A percentile compares a stretch with the other conserved stretches of the same genome.
Conservation (phyloP, 495 filamentous ascomycete species). For the Penicillium verhagenii region DNA sequence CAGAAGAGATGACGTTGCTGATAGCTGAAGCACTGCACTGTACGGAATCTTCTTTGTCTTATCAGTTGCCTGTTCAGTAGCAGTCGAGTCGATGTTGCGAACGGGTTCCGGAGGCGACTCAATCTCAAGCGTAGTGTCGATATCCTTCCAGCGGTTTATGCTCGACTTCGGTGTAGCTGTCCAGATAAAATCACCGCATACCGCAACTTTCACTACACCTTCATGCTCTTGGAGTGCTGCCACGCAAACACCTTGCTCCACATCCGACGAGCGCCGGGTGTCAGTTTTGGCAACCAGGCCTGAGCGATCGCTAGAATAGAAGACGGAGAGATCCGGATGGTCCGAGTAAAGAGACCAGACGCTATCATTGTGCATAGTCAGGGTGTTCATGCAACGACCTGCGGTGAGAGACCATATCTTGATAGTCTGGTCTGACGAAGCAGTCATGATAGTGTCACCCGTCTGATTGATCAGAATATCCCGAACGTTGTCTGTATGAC, state of each 20-base stretch:
- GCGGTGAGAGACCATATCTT: slow-evolving; percentile 97
- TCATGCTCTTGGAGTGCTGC: slow-evolving; percentile 90
- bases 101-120: slow-evolving; percentile 56
- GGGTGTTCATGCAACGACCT: slow-evolving; percentile 92
- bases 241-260: slow-evolving; percentile 86
- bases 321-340: slow-evolving; percentile 78
- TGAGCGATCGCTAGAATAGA: slow-evolving; percentile 91
- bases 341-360: slow-evolving; percentile 95
- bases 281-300: slow-evolving; percentile 95
- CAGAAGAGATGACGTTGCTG: slow-evolving; percentile 76
- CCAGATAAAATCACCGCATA: slow-evolving; percentile 82
- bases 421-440: slow-evolving; percentile 93
- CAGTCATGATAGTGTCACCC: slow-evolving; percentile 89
- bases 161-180: slow-evolving; percentile 91
- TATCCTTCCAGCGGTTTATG: slow-evolving; percentile 90
- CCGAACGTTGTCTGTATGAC: slow-evolving; percentile 95
- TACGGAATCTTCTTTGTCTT: slow-evolving; percentile 68
- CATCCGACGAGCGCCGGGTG: slow-evolving; percentile 68
- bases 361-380: slow-evolving; percentile 98
- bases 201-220: slow-evolving; percentile 81
- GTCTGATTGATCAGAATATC: slow-evolving; percentile 85
- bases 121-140: slow-evolving; percentile 68
- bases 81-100: slow-evolving; percentile 35
- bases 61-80: slow-evolving; percentile 8
- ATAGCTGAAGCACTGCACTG: slow-evolving; percentile 72